Conservation (phyloP, 495 filamentous ascomycete genomes). For the Penicillium samsonianum region DNA sequence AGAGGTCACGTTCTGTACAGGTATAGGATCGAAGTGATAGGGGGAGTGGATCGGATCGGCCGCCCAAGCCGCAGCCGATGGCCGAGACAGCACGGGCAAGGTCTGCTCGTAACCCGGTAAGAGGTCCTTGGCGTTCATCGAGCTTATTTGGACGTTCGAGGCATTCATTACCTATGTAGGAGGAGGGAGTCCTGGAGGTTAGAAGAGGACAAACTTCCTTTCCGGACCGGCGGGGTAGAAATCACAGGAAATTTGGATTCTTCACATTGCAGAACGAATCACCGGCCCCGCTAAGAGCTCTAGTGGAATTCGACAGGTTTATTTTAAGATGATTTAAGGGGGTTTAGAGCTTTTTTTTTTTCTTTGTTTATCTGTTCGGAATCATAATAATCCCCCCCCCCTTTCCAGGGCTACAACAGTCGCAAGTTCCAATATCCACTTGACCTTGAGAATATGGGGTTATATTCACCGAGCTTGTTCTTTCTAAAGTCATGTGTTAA, state of each 20-base stretch:
- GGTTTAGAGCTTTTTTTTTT: not conserved
- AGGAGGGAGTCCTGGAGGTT: not conserved
- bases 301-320: constrained; percentile 5
- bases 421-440: too few species aligned
- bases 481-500: not conserved
- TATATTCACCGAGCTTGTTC: constrained; percentile 2
- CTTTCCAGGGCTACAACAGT: too few species aligned
- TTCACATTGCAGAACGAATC: constrained; percentile 9
- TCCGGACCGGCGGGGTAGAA: constrained; percentile 21
- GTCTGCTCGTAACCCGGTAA: constrained; percentile 29
- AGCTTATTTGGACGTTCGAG: constrained; percentile 19
- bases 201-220: constrained; percentile 25
- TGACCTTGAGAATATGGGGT: not conserved
- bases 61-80: constrained; percentile 20
- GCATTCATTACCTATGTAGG: constrained; percentile 1
- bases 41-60: constrained; percentile 18
- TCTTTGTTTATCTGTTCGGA: not conserved
- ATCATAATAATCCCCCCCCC: too few species aligned
- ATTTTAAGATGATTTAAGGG: not conserved
- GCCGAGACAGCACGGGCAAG: constrained; percentile 31
- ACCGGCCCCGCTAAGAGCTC: constrained; percentile 6
- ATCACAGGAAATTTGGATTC: constrained; percentile 12
- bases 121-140: constrained; percentile 41
- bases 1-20: not conserved
- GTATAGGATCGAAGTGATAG: not conserved